Base-by-base conservation (phyloP, 2,329 filamentous ascomycete species). In the Fusarium protoensiforme region DNA sequence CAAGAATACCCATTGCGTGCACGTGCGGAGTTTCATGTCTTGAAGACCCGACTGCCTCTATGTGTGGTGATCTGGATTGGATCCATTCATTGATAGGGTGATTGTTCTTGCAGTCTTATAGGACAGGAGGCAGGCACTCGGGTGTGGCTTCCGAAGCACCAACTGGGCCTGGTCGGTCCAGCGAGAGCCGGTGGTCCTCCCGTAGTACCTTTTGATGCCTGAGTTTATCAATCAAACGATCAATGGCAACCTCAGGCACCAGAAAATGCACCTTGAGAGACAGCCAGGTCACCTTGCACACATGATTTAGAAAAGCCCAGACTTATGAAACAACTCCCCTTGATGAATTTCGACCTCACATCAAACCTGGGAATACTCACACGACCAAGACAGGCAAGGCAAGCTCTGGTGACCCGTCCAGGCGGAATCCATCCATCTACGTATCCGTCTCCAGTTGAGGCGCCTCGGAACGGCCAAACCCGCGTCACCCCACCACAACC, bases 401-500 rank as follows among this genome's bases (percentile, higher is more conserved):
- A 43, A 31, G 24, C 35, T 33, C 46, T 60, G 27, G 27, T 59
- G 36, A 46, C 41, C 41, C 41, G 24, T 5, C 27, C 24, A n/a
- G 16, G 46, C 46, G 24, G 46, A 51, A 7, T n/a, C n/a, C n/a
- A n/a, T 29, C 46, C 24, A 51, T 29, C 46, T 31, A 51, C 43
- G 46, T 51, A 51, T 51, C 27, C 18, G 71, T 67, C 35, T 54
- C 8, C 35, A 48, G 18, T 29, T 29, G 29, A 67, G 60, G 56
- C 35, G 51, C 43, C 41, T 74, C 62, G 66, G 71, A 75, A 65
- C 39, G 63, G 36, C 66, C 57, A 56, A 68, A 73, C 53, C 72
- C 61, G 69, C 14, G 41, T 75, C 72, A 74, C 69, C 72, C 72
- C 72, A 74, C 72, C 61, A 63, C 24, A 43, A 73, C 65, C 72